Evolutionary conservation across 1,284 basidiomycete species (phyloP), one percentile per base, ranked within the genome.

Genomic region (Fomes fomentarius): DNA sequence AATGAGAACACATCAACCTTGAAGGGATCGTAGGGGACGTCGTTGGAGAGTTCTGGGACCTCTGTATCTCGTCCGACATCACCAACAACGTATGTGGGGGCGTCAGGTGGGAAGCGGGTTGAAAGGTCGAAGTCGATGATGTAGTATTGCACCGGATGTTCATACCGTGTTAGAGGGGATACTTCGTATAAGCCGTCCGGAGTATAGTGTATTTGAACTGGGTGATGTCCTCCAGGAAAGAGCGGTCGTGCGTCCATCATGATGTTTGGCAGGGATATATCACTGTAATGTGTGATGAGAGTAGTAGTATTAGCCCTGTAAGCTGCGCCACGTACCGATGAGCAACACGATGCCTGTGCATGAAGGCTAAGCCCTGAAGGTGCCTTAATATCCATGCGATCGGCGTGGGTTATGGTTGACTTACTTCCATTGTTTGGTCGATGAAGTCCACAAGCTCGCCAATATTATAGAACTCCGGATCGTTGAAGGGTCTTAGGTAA

Each of bases 81-180:
- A 0, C 61, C 61, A 6, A 60, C 14, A 0, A 53, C 63, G 10
- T 42, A 37, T 8, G 56, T 31, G 5, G 62, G 44, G 0, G 51
- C 26, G 0, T 57, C 63, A 0, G 26, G 30, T 0, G 30, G 7
- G 35, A 64, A 65, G 0, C 38, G 41, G 1, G 47, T 33, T 0
- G 69, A 67, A 1, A 71, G 56, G 0, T 64, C 67, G 26, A 69
- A 71, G 47, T 70, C 69, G 33, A 67, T 68, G 50, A 68, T 66
- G 52, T 60, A 69, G 54, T 70, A 71, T 17, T 50, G 56, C 4
- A 69, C 60, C 0, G 47, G 40, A 10, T 48, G 37, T 1, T 59
- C 57, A 0, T 48, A 43, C 15, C 66, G 60, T 0, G 61, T 34
- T 0, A 57, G 51, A 0, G 50, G 40, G 4, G 34, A 15, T 4